phyloP scores from a whole-genome alignment of 805 yeast genomes.

The Schwanniomyces sp. region DNA sequence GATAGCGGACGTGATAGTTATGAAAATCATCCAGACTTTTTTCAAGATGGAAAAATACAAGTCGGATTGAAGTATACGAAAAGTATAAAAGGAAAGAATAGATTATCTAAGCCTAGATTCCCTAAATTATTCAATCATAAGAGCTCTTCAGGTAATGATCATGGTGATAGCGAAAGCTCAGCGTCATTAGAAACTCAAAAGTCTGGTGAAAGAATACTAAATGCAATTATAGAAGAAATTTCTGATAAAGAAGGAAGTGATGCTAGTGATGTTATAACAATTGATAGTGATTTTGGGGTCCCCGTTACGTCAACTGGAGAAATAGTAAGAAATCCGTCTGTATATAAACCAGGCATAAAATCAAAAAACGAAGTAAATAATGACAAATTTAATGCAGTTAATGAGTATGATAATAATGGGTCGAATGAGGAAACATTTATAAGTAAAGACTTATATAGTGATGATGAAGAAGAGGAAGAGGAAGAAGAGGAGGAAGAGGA shows the following conservation, averaged over 20 bases:
- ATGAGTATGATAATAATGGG: constrained; percentile 9
- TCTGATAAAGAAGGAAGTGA: neutral
- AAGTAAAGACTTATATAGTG: constrained; percentile 18
- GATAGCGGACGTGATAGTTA: constrained; percentile 10
- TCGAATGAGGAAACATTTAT: constrained; percentile 1
- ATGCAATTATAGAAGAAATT: neutral
- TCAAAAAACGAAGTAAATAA: constrained; percentile 1
- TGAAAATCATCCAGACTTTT: constrained; percentile 13
- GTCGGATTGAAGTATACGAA: constrained; percentile 5
- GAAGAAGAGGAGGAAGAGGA: constrained; percentile 18
- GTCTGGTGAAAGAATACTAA: neutral
- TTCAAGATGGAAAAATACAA: constrained; percentile 9
- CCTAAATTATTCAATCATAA: constrained; percentile 4
- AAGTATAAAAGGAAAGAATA: constrained; percentile 6
- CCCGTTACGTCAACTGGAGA: constrained; percentile 22
- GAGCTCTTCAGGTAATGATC: neutral
- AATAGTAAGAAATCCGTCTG: constrained; percentile 7
- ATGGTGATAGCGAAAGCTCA: constrained; percentile 7
- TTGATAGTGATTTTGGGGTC: constrained; percentile 32
- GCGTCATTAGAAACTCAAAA: neutral
- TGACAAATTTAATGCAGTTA: constrained; percentile 19
- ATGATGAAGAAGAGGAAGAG: constrained; percentile 14
- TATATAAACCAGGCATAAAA: neutral
- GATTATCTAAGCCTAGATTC: constrained; percentile 4
- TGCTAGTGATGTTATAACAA: constrained; percentile 19